Evolutionary conservation across 2,329 filamentous ascomycete genomes (phyloP).

Genomic region (Amauroascus verrucosus): DNA sequence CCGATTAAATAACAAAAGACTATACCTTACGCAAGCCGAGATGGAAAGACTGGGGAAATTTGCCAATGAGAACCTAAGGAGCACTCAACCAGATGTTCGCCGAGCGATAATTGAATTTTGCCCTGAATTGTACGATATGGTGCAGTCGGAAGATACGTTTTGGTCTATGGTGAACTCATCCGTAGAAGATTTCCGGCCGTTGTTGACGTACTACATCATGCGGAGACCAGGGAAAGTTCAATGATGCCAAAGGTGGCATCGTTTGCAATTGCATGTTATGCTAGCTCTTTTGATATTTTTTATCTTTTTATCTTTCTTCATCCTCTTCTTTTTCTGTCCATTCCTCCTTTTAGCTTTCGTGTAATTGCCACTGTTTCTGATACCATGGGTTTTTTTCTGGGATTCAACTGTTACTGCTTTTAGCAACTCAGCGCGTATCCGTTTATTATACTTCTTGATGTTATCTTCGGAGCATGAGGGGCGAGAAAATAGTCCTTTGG

Average conservation of each 20-base stretch:
- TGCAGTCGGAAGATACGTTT: constrained; percentile 22
- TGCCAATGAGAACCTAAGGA: constrained; percentile 25
- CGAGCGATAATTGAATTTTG: constrained; percentile 31
- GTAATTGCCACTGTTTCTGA: not conserved
- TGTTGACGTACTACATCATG: constrained; percentile 31
- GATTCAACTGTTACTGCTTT: not conserved
- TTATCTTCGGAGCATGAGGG: not conserved
- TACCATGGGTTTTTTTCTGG: not conserved
- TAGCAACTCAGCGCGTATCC: not conserved
- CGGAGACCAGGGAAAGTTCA: constrained; percentile 9
- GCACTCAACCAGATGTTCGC: constrained; percentile 30
- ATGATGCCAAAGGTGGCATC: not conserved
- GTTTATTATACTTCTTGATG: not conserved
- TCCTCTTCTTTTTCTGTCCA: no score
- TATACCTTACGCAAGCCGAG: constrained; percentile 15
- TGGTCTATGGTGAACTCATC: constrained; percentile 26
- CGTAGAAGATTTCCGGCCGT: constrained; percentile 25
- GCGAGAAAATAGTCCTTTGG: not conserved
- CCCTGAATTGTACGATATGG: constrained; percentile 22
- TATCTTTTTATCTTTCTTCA: no score
- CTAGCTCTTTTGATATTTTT: not conserved
- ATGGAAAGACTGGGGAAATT: constrained; percentile 27
- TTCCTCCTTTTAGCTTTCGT: not conserved
- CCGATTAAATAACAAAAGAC: constrained; percentile 19
- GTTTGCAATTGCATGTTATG: not conserved